Evolutionary conservation across 2,329 filamentous ascomycete genomes (phyloP), one percentile per base, ranked within the genome.

Genomic region (Pyrenophora tritici-repentis): DNA sequence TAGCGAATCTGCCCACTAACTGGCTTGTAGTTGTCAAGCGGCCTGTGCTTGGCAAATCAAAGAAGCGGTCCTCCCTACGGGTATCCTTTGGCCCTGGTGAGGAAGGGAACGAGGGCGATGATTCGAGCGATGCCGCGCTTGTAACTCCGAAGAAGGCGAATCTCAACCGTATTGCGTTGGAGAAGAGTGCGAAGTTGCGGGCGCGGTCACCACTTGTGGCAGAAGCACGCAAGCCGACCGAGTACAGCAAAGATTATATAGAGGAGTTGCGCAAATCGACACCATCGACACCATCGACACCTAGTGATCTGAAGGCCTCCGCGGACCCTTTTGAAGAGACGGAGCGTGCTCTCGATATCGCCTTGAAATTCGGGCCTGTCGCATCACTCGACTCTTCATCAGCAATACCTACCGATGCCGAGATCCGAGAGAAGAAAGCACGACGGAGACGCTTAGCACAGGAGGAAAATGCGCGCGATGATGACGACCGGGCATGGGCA

Each of bases 351-450:
- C 63, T 80, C 13, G 77, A 80, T 49, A 71, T 81, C n/a, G 74
- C 75, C 6, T 75, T 77, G 14, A 80, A 79, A 59, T 82, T 92
- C 16, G 87, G 91, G 12, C 62, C 73, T 31, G 37, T 20, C 78
- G 86, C 62, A 8, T 59, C 59, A 9, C 50, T 67, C 20, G 61
- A 65, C 39, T 54, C 71, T 61, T 62, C 73, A 43, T 72, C 76
- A 26, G 65, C 78, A 5, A 91, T 97, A 57, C 86, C 93, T 3
- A 91, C 88, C 2, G 88, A 92, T 55, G 84, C 88, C 2, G 90
- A 97, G 67, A 96, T 97, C 42, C 83, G 83, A 22, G 92, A 96
- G 74, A 95, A 92, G 78, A 97, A 97, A 73, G 89, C 91, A 53
- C 85, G 94, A 2, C 84, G 93, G 13, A 88, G 88, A n/a, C 86